phyloP scores from a whole-genome alignment of 208 protist species.

The Phytomonas francai region DNA sequence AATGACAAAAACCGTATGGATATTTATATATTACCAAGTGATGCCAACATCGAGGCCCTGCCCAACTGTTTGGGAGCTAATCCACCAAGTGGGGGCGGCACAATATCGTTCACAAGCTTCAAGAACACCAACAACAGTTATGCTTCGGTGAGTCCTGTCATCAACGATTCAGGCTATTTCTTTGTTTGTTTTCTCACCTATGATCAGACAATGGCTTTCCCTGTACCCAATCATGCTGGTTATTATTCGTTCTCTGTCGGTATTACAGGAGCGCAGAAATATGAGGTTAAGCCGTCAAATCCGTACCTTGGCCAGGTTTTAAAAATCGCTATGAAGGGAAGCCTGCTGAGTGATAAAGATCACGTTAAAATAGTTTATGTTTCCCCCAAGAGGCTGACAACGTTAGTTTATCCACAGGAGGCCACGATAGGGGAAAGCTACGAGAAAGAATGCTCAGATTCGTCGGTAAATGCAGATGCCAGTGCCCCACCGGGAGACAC shows the following conservation, averaged over 20 bases:
- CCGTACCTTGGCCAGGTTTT: conserved; percentile 67
- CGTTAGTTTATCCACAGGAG: neutral
- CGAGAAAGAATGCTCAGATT: conserved; percentile 29
- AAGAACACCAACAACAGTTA: conserved; percentile 25
- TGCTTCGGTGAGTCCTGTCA: conserved; percentile 45
- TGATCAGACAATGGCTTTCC: conserved; percentile 36
- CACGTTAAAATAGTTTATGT: conserved; percentile 66
- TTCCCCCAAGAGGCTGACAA: conserved; percentile 17
- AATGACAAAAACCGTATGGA: conserved; percentile 1
- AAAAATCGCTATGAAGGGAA: conserved; percentile 60
- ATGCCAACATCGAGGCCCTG: conserved; percentile 10
- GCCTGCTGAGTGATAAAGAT: conserved; percentile 49
- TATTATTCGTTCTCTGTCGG: conserved; percentile 78
- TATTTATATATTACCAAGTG: conserved; percentile 2
- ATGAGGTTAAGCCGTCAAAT: conserved; percentile 49
- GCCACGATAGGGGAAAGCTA: conserved; percentile 17
- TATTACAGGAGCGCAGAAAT: conserved; percentile 66
- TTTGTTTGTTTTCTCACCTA: conserved; percentile 80
- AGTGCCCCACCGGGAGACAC: conserved; percentile 21
- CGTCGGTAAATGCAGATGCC: conserved; percentile 58
- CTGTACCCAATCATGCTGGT: conserved; percentile 58
- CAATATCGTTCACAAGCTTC: conserved; percentile 57
- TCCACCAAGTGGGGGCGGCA: conserved; percentile 31
- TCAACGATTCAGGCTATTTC: conserved; percentile 56
- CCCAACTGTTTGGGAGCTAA: conserved; percentile 36